Percentiles rank a stretch among this genome's conserved stretches.
Evolutionary conservation across 1,284 basidiomycete genomes (phyloP).

Genomic region (Cryptococcus jaspeensis): DNA sequence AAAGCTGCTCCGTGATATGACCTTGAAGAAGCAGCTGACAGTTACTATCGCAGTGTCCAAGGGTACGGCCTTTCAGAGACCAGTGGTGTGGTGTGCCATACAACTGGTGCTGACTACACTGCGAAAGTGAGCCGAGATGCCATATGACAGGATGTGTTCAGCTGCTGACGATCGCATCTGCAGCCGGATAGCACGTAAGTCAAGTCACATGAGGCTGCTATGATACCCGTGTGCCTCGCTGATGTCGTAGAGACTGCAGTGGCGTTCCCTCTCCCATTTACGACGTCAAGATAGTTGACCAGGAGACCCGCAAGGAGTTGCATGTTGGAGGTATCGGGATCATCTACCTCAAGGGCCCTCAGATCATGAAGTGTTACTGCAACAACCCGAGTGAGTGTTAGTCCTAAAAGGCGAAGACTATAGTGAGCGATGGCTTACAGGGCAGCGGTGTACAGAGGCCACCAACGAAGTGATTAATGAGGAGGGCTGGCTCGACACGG

Average conservation of each 20-base stretch:
- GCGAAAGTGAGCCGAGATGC: slow-evolving; percentile 21
- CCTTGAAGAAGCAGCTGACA: slow-evolving; percentile 6
- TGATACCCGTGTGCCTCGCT: too few relatives aligned
- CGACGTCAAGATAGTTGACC: slow-evolving; percentile 36
- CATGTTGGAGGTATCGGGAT: slow-evolving; percentile 27
- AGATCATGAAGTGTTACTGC: slow-evolving; percentile 45
- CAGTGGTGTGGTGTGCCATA: slow-evolving; percentile 37
- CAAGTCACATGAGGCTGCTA: too few relatives aligned
- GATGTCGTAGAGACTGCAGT: slow-evolving; percentile 11
- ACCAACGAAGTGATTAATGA: slow-evolving; percentile 29
- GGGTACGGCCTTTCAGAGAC: slow-evolving; percentile 48
- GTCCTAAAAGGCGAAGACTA: background rate
- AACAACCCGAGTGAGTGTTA: slow-evolving; percentile 29
- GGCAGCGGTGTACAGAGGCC: slow-evolving; percentile 15
- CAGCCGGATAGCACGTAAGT: slow-evolving; percentile 38
- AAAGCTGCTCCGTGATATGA: too few relatives aligned
- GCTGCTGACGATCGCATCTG: background rate
- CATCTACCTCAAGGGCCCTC: slow-evolving; percentile 37
- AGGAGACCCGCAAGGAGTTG: slow-evolving; percentile 21
- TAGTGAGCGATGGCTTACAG: background rate
- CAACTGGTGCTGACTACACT: slow-evolving; percentile 41
- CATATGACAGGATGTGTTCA: too few relatives aligned
- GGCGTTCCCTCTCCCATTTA: slow-evolving; percentile 37
- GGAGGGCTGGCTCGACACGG: slow-evolving; percentile 47
- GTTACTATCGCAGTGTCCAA: slow-evolving; percentile 26